Percentiles rank a stretch among this genome's conserved stretches.
Evolutionary conservation across 805 yeast species (phyloP).

Genomic region (Saccharomycopsis oosterbeekiorum): DNA sequence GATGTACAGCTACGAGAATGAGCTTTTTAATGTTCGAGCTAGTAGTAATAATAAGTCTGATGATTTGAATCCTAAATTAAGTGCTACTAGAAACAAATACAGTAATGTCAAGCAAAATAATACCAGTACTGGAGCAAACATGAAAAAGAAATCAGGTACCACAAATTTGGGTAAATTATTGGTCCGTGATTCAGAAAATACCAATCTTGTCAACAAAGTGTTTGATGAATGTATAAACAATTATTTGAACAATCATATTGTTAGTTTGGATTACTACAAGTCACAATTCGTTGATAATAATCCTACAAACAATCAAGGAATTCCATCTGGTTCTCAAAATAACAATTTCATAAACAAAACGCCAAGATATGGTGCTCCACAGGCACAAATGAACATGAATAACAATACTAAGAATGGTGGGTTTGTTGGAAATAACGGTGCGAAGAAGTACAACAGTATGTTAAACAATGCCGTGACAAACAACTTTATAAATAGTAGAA

Average conservation of each 20-base stretch:
- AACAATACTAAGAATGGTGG: not conserved
- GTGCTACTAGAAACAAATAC: not conserved
- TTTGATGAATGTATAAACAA: not conserved
- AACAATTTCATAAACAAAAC: not conserved
- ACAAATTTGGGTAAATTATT: constrained; percentile 11
- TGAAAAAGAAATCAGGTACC: constrained; percentile 4
- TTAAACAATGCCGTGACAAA: not conserved
- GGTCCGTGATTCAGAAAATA: constrained; percentile 12
- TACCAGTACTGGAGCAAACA: not conserved
- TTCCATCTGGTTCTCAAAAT: not conserved
- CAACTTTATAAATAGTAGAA: not conserved
- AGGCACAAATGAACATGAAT: not conserved
- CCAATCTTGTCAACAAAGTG: constrained; percentile 11
- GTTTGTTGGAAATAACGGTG: not conserved
- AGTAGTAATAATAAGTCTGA: not conserved
- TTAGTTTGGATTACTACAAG: not conserved
- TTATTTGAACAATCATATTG: not conserved
- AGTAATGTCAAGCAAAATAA: not conserved
- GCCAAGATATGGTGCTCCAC: not conserved
- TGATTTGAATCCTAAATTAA: not conserved
- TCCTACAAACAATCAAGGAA: not conserved
- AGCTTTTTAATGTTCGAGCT: constrained; percentile 4
- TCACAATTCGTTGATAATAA: not conserved
- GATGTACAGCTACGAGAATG: constrained; percentile 13
- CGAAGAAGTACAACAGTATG: not conserved